Base-by-base conservation (phyloP, 495 filamentous ascomycete species). In the Penicillium pulvis region DNA sequence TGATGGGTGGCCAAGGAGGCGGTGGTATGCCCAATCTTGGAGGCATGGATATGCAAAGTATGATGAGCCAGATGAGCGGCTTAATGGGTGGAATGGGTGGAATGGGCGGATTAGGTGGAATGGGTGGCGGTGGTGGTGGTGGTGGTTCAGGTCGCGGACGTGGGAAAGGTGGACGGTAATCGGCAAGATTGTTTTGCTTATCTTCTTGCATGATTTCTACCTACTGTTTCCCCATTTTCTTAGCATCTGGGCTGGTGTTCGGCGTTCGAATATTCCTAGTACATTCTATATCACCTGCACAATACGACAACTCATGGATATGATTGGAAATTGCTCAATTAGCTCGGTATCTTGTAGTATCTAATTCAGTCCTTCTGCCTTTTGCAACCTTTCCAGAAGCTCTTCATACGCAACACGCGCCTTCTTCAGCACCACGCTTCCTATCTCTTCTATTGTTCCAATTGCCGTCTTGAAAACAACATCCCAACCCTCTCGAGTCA, bases 61-160 rank as follows among this genome's bases (percentile, higher is more conserved):
- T 92, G 88, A 92, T 93, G 90, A 87, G 87, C 77, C 88, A 90
- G 60, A 89, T 92, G 85, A 80, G 86, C 19, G 81, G 82, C 14
- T 81, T 89, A 80, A 83, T 85, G 79, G 84, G 87, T 26, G 86
- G 85, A 80, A 83, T 85, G 79, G 84, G 87, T 28, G 86, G 85
- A 26, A 68, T 72, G 43, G 46, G 46, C 5, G 35, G 35, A 39
- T 2, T 39, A 12, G 11, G 11, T 12, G 46, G 46, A 5, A 48
- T 26, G 20, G 74, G 43, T 9, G 43, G 43, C 16, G 46, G 24
- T 48, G 46, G 46, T 17, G 46, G 74, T 26, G 69, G 69, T 54
- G 73, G 74, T 55, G 72, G 74, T 55, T 6, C 4, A 28, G 28
- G 28, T 28, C 28, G 33, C 12, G 63, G 74, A 36, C 70, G 71